These are phyloP conservation scores for Triticum dicoccoides DNA, from an alignment of 176 grass and related monocot genomes.

Conservation along the genomic window DNA sequence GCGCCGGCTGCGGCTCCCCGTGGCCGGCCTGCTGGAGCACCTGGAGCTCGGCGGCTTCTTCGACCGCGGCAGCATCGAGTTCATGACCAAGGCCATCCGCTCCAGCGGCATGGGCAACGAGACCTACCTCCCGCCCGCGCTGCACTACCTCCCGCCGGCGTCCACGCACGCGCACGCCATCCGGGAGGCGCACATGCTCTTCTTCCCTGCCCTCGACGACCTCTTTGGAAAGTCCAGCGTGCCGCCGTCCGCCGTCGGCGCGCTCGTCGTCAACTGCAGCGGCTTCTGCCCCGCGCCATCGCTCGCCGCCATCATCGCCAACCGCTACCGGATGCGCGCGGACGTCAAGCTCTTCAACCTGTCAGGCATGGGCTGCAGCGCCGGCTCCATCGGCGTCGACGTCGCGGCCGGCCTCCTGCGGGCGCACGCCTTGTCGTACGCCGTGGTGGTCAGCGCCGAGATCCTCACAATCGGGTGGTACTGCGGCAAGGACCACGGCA, in stretches of 20 bases:
- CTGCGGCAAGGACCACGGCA: constrained; percentile 48
- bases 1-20: constrained; percentile 34
- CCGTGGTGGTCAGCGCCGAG: constrained; percentile 71
- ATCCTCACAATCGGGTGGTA: constrained; percentile 78
- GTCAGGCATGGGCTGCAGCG: constrained; percentile 84
- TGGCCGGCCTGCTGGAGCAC: constrained; percentile 51
- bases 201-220: constrained; percentile 49
- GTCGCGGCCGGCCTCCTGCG: not conserved
- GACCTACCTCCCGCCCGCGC: constrained; percentile 62
- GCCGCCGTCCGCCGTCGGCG: constrained; percentile 42
- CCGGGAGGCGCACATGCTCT: constrained; percentile 46
- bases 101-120: constrained; percentile 77
- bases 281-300: constrained; percentile 55
- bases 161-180: constrained; percentile 39
- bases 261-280: constrained; percentile 68
- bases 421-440: constrained; percentile 28
- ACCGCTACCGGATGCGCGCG: constrained; percentile 45
- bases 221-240: constrained; percentile 55
- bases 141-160: constrained; percentile 57
- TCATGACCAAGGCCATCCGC: constrained; percentile 64
- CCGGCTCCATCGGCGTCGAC: constrained; percentile 50
- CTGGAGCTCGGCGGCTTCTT: constrained; percentile 56
- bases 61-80: constrained; percentile 62
- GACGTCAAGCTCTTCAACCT: constrained; percentile 61
- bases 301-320: constrained; percentile 49